Evolutionary conservation across 495 filamentous ascomycete genomes (phyloP), one percentile per base, ranked within the genome.

Genomic region (Hypoxylon crocopeplum): DNA sequence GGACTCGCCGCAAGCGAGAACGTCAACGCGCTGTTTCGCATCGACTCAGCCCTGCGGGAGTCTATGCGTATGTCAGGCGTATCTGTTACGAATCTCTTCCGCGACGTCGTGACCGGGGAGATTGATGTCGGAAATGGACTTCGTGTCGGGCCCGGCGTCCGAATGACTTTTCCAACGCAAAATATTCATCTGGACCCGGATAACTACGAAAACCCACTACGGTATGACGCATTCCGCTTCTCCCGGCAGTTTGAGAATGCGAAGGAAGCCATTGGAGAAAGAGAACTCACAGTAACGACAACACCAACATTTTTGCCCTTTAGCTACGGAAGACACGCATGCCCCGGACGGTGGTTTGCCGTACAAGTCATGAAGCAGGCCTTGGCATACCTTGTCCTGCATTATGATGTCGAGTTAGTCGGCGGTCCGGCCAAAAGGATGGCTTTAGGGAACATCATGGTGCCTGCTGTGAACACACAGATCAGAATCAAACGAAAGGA

Each of bases 41-140:
- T 53, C 7, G 54, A 59, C 19, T 63, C 59, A 17, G 40, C 52
- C n/a, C 21, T 52, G 0, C 46, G 59, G 0, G 59, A 63, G 20
- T 63, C 53, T 12, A 58, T 63, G 47, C 59, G 59, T 3, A 29
- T 53, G 2, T 58, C 53, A 2, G 53, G 34, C 12, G 38, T 59
- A 1, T 1, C 16, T 7, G 17, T 59, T 5, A 22, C 29, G 5
- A 19, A 5, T 7, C 29, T 53, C 19, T 22, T 25, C 7, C 51
- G 32, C 2, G 51, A 50, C 21, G 51, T 62, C 3, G 5, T 30
- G 1, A 1, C 36, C 20, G 16, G 10, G 5, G n/a, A 40, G 3
- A 0, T 58, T 0, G 46, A 58, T 21, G 7, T 58, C 7, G 54
- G 54, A 10, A n/a, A 50, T 1, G 54, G 46, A 2, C 19, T 45